phyloP scores from a whole-genome alignment of 2,329 filamentous ascomycete genomes.

The Xylaria sp. region DNA sequence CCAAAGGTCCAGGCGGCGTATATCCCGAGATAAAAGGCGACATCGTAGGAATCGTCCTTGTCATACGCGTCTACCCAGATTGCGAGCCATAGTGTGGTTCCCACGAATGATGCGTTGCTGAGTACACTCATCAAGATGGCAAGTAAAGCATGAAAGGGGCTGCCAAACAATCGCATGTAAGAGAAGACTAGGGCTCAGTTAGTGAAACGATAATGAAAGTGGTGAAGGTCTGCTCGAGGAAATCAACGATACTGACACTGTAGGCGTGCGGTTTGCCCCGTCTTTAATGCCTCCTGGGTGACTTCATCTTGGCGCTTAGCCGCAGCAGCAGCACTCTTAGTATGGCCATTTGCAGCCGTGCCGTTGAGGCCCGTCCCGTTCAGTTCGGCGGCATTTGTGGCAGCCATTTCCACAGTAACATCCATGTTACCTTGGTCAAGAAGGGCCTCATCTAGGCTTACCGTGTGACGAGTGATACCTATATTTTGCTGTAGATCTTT shows the following conservation, averaged over 20 bases:
- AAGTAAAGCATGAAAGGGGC: constrained; percentile 55
- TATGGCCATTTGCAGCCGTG: constrained; percentile 35
- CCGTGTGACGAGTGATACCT: constrained; percentile 58
- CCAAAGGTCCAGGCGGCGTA: constrained; percentile 60
- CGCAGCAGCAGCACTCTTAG: constrained; percentile 49
- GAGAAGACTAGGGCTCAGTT: constrained; percentile 54
- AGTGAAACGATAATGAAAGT: constrained; percentile 28
- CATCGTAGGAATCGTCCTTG: constrained; percentile 56
- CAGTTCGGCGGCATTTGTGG: constrained; percentile 34
- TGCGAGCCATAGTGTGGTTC: constrained; percentile 61
- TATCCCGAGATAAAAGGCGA: constrained; percentile 64
- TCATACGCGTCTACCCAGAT: constrained; percentile 65
- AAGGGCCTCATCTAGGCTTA: constrained; percentile 55
- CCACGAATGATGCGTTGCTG: constrained; percentile 56
- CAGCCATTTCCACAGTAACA: constrained; percentile 45
- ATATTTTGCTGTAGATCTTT: constrained; percentile 57
- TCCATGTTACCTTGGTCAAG: constrained; percentile 52
- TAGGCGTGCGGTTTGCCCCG: constrained; percentile 58
- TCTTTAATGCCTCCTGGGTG: constrained; percentile 61
- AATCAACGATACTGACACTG: constrained; percentile 52
- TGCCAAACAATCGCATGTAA: constrained; percentile 64
- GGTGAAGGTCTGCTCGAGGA: background rate
- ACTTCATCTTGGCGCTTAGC: constrained; percentile 56
- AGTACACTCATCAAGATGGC: constrained; percentile 56
- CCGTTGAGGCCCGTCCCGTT: constrained; percentile 40